Evolutionary conservation across 768 basidiomycete genomes (phyloP).

Genomic region (Tubosaeta sp.): DNA sequence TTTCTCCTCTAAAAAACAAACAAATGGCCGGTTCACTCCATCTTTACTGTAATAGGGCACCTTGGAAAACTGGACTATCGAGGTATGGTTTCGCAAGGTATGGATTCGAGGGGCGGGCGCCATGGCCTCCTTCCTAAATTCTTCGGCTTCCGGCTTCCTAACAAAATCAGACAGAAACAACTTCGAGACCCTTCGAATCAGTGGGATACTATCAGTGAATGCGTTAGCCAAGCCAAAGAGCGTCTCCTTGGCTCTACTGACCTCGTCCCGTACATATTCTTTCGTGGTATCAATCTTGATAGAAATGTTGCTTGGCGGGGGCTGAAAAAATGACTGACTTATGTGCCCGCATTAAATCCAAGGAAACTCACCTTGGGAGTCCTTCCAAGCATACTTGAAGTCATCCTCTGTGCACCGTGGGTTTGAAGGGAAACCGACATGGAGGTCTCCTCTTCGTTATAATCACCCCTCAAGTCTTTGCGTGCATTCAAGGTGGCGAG

Average conservation of each 20-base stretch:
- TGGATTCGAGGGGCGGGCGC: background rate
- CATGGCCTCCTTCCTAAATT: background rate
- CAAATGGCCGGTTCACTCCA: background rate
- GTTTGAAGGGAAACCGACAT: conserved; percentile 16
- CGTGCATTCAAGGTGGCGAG: conserved; percentile 57
- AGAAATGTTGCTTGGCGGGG: conserved; percentile 46
- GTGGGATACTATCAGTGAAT: background rate
- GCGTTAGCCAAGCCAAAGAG: background rate
- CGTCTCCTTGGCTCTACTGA: conserved; percentile 3
- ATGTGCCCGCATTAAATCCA: no score
- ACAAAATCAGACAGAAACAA: background rate
- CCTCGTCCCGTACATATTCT: conserved; percentile 43
- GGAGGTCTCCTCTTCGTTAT: conserved; percentile 8
- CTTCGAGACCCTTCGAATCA: background rate
- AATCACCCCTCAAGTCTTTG: conserved; percentile 37
- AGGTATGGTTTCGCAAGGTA: background rate
- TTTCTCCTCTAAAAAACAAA: background rate
- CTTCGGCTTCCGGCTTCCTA: background rate
- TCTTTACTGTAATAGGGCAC: background rate
- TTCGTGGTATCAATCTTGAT: conserved; percentile 64
- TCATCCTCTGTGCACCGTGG: conserved; percentile 1
- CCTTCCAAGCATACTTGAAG: background rate
- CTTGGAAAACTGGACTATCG: background rate
- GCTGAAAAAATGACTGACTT: conserved; percentile 2
- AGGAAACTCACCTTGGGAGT: conserved; percentile 5